Evolutionary conservation across 2,329 filamentous ascomycete genomes (phyloP), one percentile per base, ranked within the genome.

Genomic region (Penicillium sp.): DNA sequence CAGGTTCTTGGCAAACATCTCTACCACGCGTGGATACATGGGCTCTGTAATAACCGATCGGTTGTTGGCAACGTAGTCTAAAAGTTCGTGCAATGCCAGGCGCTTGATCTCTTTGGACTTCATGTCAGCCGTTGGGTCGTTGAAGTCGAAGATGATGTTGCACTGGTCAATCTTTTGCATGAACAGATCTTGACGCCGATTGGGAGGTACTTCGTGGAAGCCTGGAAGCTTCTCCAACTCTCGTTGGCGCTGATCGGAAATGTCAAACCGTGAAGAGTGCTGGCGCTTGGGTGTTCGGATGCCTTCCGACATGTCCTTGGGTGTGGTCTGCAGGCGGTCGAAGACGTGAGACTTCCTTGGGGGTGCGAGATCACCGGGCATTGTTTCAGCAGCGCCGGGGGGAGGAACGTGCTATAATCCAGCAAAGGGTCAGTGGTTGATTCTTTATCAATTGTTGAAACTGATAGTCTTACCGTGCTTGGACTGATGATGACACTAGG

Each of bases 101-200:
- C 94, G 86, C 81, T 99, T 99, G 82, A 99, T 97, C 77, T 99
- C 94, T 80, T 99, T 99, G 45, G 93, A 96, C 76, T 99, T 99
- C 92, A 99, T 97, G 72, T 99, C 94, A 64, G 89, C 92, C 62
- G 91, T 96, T 46, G 93, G 91, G 75, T 99, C 94, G 73, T 97
- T 99, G 79, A 99, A 99, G 78, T 99, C 94, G 72, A 99, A 99
- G 68, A 99, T 99, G 79, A 99, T 95, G 72, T 99, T 99, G 81
- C 94, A 99, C 75, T 99, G 94, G 69, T 97, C 94, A 66, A 99
- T 94, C 82, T 99, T 99, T 72, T 97, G 92, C 92, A 99, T 97
- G 77, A 99, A 99, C 16, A 99, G 84, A 66, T 97, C 93, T 77
- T 97, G 92, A 58, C 94, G 86, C 60, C 93, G 87, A 72, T 96